Base-by-base conservation (phyloP, 1,139 yeast species). In the Debaryomyces subglobosus region DNA sequence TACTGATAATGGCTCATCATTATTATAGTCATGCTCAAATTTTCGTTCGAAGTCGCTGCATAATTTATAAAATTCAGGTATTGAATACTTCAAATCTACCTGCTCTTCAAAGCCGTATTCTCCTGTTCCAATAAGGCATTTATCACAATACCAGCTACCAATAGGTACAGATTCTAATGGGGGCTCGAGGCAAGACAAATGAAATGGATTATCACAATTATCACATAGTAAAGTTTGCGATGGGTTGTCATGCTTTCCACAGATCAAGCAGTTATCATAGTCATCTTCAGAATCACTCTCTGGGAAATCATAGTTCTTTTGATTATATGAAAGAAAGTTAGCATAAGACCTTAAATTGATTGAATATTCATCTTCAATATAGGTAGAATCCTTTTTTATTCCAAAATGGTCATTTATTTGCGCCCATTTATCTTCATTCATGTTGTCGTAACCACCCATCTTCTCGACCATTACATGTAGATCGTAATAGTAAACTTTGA, bases 61-160 rank as follows among this genome's bases (percentile, higher is more conserved):
- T 54, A 81, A 71, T 10, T 77, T 66, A 51, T 78, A 77, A 63
- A 91, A 92, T 50, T 86, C 85, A n/a, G 58, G 74, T 50, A 73
- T 68, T 0, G 86, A 74, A 60, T 87, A 89, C 49, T 77, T 75
- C 39, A 79, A 74, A 4, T 78, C 72, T 1, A 61, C 62, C 18
- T 86, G 84, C 54, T 89, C 96, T 56, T 87, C 92, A 64, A 92
- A 92, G 0, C 96, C 96, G 62, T 90, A 92, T 56, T 86, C 94
- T 0, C 96, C 95, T 2, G 92, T 87, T 0, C 96, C 97, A 5
- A 88, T 76, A 13, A 92, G 71, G 64, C 98, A 92, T 52, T 79
- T 79, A 43, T 85, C 86, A 64, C 98, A 92, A 60, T 77, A 86
- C 96, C 97, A 91, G 29, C 74, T 76, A 3, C 82, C 81, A 15